These are phyloP conservation scores for Alternaria arbusti DNA, from an alignment of 2,329 filamentous ascomycete species.

Conservation along the genomic window DNA sequence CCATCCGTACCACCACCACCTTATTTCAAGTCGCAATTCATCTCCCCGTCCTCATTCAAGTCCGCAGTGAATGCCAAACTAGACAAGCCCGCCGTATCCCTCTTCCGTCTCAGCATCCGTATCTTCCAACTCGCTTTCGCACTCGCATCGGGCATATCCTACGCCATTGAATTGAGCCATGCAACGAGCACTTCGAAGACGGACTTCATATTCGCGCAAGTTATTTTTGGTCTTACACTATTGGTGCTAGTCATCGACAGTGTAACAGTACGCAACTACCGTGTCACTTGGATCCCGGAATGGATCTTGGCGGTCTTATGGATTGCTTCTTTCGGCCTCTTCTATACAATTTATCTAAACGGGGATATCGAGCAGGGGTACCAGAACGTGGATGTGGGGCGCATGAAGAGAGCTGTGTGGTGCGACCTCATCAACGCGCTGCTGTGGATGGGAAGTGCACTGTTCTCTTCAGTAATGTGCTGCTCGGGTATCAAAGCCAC, in stretches of 20 bases:
- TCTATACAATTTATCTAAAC: constrained; percentile 21
- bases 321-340: constrained; percentile 30
- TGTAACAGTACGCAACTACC: constrained; percentile 28
- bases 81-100: constrained; percentile 23
- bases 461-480: constrained; percentile 35
- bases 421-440: constrained; percentile 30
- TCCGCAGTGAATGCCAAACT: constrained; percentile 24
- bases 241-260: constrained; percentile 22
- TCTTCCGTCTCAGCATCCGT: constrained; percentile 28
- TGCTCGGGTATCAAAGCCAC: constrained; percentile 27
- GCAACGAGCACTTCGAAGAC: constrained; percentile 5
- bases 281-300: constrained; percentile 28
- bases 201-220: constrained; percentile 28
- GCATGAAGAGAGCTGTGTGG: constrained; percentile 32
- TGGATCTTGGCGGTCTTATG: constrained; percentile 28
- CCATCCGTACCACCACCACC: constrained; percentile 25
- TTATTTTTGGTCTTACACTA: constrained; percentile 25
- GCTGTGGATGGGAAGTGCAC: constrained; percentile 30
- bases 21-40: constrained; percentile 24
- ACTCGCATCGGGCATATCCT: constrained; percentile 31
- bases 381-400: constrained; percentile 10
- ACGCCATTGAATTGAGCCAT: constrained; percentile 26
- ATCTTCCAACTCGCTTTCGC: constrained; percentile 32
- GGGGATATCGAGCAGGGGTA: constrained; percentile 9
- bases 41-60: constrained; percentile 26